Conservation (phyloP, 2,329 filamentous ascomycete genomes). For the Westerdykella aurantiaca region DNA sequence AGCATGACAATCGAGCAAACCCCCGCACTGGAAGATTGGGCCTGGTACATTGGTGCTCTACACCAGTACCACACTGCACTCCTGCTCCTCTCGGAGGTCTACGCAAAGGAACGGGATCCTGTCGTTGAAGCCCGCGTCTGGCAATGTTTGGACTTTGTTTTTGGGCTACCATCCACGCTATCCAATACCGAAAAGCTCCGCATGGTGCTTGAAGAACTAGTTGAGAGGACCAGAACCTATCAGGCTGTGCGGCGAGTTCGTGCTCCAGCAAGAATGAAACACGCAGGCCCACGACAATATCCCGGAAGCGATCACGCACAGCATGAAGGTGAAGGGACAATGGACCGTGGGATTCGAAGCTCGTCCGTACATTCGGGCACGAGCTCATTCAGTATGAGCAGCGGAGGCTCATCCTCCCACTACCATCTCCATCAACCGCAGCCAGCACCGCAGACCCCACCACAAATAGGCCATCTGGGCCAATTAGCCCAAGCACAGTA, state of each 20-base stretch:
- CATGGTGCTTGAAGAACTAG: constrained; percentile 57
- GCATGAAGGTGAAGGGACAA: neutral
- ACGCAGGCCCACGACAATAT: constrained; percentile 28
- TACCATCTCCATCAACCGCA: constrained; percentile 3
- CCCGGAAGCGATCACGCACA: constrained; percentile 5
- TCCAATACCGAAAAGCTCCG: constrained; percentile 54
- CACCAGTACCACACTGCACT: constrained; percentile 69
- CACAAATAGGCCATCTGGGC: neutral
- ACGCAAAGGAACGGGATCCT: constrained; percentile 51
- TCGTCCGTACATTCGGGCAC: constrained; percentile 5
- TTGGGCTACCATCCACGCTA: constrained; percentile 52
- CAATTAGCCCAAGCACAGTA: neutral
- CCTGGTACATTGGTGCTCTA: constrained; percentile 65
- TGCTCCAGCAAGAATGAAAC: constrained; percentile 45
- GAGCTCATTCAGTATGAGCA: constrained; percentile 1
- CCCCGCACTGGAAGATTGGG: constrained; percentile 53
- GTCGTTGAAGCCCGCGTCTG: constrained; percentile 61
- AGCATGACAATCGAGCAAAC: constrained; percentile 51
- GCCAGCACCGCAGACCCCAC: constrained; percentile 3
- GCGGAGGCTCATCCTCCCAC: constrained; percentile 1
- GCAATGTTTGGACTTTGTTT: constrained; percentile 66
- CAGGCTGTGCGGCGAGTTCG: constrained; percentile 54
- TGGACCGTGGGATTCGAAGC: constrained; percentile 3
- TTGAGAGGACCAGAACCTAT: constrained; percentile 56
- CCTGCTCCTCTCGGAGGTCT: constrained; percentile 62